Evolutionary conservation across 768 basidiomycete genomes (phyloP).

Genomic region (Cystofilobasidium macerans): DNA sequence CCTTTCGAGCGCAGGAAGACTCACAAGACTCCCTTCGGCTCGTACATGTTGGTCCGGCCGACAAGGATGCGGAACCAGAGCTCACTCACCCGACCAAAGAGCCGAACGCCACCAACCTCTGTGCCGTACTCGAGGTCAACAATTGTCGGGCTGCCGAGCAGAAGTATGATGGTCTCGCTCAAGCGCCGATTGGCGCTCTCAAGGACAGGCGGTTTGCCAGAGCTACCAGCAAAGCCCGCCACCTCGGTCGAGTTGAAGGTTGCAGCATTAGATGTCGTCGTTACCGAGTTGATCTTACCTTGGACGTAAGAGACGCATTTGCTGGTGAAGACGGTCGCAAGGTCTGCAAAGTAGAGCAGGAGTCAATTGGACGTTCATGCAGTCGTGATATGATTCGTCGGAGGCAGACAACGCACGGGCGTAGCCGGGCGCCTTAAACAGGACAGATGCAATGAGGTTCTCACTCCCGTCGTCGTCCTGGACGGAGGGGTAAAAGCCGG

Average conservation of each 20-base stretch:
- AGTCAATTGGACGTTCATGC: not conserved
- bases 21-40: constrained; percentile 41
- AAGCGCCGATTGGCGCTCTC: constrained; percentile 43
- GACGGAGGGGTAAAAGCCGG: constrained; percentile 32
- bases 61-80: constrained; percentile 39
- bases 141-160: constrained; percentile 32
- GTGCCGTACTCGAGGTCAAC: constrained; percentile 29
- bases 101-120: constrained; percentile 30
- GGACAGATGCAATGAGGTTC: constrained; percentile 23
- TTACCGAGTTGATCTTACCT: constrained; percentile 43
- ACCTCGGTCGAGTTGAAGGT: constrained; percentile 41
- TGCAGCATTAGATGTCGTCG: constrained; percentile 36
- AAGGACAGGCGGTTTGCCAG: constrained; percentile 42
- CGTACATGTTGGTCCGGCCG: constrained; percentile 40
- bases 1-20: not conserved
- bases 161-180: constrained; percentile 40
- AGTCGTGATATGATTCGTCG: not conserved
- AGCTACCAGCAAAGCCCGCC: constrained; percentile 38
- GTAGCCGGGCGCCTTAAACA: constrained; percentile 41
- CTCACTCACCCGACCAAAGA: constrained; percentile 40
- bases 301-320: constrained; percentile 43
- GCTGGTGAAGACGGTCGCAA: constrained; percentile 41
- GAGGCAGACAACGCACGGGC: constrained; percentile 29
- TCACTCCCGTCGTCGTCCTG: not conserved
- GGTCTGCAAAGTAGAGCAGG: constrained; percentile 26